These are phyloP conservation scores for Liriodendron chinense DNA, from an alignment of 164 flowering plant genomes.

Conservation along the genomic window DNA sequence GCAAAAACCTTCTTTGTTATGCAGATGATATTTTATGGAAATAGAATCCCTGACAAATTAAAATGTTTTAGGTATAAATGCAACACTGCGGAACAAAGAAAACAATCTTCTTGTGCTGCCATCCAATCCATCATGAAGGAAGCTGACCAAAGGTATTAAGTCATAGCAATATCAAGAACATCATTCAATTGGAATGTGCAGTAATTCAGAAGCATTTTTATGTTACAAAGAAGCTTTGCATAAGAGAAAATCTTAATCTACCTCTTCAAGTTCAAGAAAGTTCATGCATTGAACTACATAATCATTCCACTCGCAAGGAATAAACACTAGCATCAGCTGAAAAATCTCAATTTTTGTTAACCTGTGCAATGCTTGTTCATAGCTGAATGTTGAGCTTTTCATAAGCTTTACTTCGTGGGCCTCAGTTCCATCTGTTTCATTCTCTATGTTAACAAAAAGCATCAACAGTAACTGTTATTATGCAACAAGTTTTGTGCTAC, in stretches of 20 bases:
- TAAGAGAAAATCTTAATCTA: neutral
- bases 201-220: neutral
- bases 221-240: neutral
- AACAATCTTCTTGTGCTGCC: too few relatives aligned
- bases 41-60: too few relatives aligned
- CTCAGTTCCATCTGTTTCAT: slow-evolving; percentile 60
- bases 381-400: slow-evolving; percentile 92
- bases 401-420: slow-evolving; percentile 70
- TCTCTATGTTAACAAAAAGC: slow-evolving; percentile 17
- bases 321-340: neutral
- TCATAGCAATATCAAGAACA: neutral
- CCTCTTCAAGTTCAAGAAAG: neutral
- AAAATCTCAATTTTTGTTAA: slow-evolving; percentile 12
- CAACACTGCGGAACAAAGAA: too few relatives aligned
- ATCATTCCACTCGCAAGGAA: neutral
- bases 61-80: too few relatives aligned
- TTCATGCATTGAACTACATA: neutral
- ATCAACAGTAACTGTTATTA: neutral
- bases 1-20: too few relatives aligned
- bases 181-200: neutral
- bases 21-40: too few relatives aligned
- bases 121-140: neutral
- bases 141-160: neutral
- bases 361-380: slow-evolving; percentile 99
- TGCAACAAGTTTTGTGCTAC: slow-evolving; percentile 8